A percentile compares a stretch with the other conserved stretches of the same genome.
phyloP scores from a whole-genome alignment of 768 basidiomycete genomes.

The Lyophyllum shimeji region DNA sequence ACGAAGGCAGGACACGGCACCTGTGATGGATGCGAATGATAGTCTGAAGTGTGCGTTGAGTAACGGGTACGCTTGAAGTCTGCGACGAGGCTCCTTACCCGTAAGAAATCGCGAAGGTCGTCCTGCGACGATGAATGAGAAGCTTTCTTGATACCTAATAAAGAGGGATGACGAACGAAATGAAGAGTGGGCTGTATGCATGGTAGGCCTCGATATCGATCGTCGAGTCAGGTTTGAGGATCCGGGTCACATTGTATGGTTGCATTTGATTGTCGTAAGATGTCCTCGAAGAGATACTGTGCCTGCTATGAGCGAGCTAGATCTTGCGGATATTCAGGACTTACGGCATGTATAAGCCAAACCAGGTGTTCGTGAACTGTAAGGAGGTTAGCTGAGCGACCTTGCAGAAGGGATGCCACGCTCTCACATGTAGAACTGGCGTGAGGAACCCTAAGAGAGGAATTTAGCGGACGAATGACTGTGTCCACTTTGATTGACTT shows the following conservation, averaged over 20 bases:
- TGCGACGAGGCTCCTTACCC: slow-evolving; percentile 33
- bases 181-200: slow-evolving; percentile 59
- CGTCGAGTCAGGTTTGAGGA: slow-evolving; percentile 51
- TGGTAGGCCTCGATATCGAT: slow-evolving; percentile 57
- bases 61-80: background rate
- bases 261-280: slow-evolving; percentile 63
- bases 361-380: slow-evolving; percentile 65
- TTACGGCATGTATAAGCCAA: slow-evolving; percentile 54
- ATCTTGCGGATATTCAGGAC: slow-evolving; percentile 15
- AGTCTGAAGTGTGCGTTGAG: slow-evolving; percentile 26
- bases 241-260: slow-evolving; percentile 55
- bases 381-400: background rate
- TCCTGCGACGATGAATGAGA: slow-evolving; percentile 17
- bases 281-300: slow-evolving; percentile 55
- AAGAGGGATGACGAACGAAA: slow-evolving; percentile 33
- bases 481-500: slow-evolving; percentile 8
- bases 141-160: background rate
- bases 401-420: background rate
- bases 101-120: slow-evolving; percentile 76
- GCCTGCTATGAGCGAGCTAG: slow-evolving; percentile 2
- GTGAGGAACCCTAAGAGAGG: background rate
- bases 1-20: background rate
- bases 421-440: background rate
- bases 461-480: background rate
- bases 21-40: slow-evolving; percentile 78